Evolutionary conservation across 2,329 filamentous ascomycete genomes (phyloP).

Genomic region (Cladosporium sp.): DNA sequence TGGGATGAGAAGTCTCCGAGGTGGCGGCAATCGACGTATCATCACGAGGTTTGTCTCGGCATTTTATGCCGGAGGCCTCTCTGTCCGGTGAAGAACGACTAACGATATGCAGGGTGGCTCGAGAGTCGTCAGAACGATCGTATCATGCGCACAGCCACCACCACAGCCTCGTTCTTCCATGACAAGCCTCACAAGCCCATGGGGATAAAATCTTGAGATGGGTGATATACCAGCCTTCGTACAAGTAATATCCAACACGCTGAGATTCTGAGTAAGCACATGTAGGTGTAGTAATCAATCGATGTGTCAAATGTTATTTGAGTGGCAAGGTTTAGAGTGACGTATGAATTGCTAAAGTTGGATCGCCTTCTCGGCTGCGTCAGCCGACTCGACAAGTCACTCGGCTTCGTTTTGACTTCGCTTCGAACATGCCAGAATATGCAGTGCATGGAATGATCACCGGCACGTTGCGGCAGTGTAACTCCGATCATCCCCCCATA

Average conservation of each 20-base stretch:
- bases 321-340: neutral
- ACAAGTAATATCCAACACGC: neutral
- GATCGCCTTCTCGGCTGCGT: neutral
- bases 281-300: neutral
- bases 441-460: conserved; percentile 2
- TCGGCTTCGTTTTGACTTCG: conserved; percentile 11
- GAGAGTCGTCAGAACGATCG: neutral
- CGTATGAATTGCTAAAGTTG: neutral
- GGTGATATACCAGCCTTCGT: neutral
- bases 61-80: neutral
- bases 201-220: neutral
- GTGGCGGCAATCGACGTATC: neutral
- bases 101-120: conserved; percentile 10
- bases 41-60: neutral
- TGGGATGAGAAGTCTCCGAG: neutral
- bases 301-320: neutral
- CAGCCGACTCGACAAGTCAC: neutral
- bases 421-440: conserved; percentile 3
- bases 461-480: neutral
- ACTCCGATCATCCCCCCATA: conserved; percentile 7
- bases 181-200: neutral
- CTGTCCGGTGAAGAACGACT: conserved; percentile 7
- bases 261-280: neutral
- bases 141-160: conserved; percentile 6
- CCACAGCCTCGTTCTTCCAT: neutral